Base-by-base conservation (phyloP, 805 yeast species). In the Clavispora santaluciae region DNA sequence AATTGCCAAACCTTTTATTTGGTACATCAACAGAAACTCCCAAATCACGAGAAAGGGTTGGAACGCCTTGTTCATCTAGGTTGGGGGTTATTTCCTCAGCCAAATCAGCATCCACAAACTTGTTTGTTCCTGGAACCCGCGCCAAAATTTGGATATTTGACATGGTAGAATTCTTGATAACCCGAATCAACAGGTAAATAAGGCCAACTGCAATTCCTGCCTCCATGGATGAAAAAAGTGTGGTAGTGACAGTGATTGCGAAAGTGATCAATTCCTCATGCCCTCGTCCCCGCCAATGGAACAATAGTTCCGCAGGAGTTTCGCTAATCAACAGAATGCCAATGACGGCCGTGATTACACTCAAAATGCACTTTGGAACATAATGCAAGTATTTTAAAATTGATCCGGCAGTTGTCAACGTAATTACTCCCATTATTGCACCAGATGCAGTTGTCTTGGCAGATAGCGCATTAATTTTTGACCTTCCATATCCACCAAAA, bases 401-500 rank as follows among this genome's bases (percentile, higher is more conserved):
- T 44, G 66, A 81, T 33, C 68, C 66, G 0, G 84, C 77, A 4
- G 87, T 81, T 13, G 86, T 47, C 35, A 89, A 61, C 0, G 96
- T 83, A 5, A 82, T 68, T 2, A 77, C n/a, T 0, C 95, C 91
- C 83, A 90, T 83, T 9, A 86, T 75, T 4, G 80, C 78, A 0
- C 95, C 95, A n/a, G 93, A 76, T 57, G 83, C 68, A 9, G 90
- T 90, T 0, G 96, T 86, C 48, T 78, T 78, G 0, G 95, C 98
- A 11, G 89, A 79, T 38, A 88, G 67, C 1, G 90, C 84, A 64
- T 91, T 91, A 43, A 91, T 81, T 54, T 86, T 89, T 13, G 95
- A 84, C 54, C 98, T 75, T 2, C 96, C 98, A 56, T 90, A 91
- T 0, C 98, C 98, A 8, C 98, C 99, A 70, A 90, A 90, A 0